Evolutionary conservation across 371 early-diverging fungal species (phyloP), one percentile per base, ranked within the genome.

Genomic region (Actinomortierella wolfii): DNA sequence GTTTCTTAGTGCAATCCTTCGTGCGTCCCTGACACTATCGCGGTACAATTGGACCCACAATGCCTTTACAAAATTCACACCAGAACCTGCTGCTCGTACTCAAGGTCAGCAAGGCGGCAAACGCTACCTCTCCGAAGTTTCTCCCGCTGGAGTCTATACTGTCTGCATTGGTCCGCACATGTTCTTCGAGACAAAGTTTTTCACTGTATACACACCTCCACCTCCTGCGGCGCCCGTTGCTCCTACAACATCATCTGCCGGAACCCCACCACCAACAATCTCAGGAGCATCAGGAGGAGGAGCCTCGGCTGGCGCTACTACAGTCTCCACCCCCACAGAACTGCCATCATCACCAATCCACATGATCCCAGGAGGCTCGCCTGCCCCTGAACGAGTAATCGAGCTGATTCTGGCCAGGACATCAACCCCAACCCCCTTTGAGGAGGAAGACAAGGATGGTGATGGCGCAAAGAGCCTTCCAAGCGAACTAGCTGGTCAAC

Each of bases 81-180:
- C 73, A 1, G 74, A 62, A 24, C 62, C 71, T 2, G 39, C 71
- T n/a, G 57, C 50, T 9, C 51, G 59, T 13, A 34, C 11, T 34
- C 34, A 4, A 34, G 34, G 34, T 11, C 34, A 34, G 34, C 34
- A 34, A 11, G 34, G 34, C 34, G 67, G 64, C 18, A 73, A 67
- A 24, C 62, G 59, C 23, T 56, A 56, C 21, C 54, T 60, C 11
- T 63, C 74, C 7, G 28, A 8, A n/a, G 28, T 51, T 28, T 17
- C 25, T 25, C 63, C 62, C 29, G 57, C 64, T 44, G 67, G 74
- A 39, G 26, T 49, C 13, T 73, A 54, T 41, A 63, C 64, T 29
- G 60, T 73, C 54, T 67, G 74, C 54, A 73, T 73, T 34, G 74
- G 73, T 15, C 73, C 66, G 1, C 73, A 73, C 52, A 66, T 73